A percentile compares a stretch with the other conserved stretches of the same genome.
These are phyloP conservation scores for grape (Vitis vinifera) DNA, from an alignment of 164 flowering plant genomes.

Conservation along the genomic window ASM3070453v1 NC_081817.1:21586501-21587000, in stretches of 20 bases:
- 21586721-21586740: not conserved
- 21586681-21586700: slow-evolving; percentile 38
- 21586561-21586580: not conserved
- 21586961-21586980: slow-evolving; percentile 44
- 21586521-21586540: not conserved
- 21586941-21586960: not conserved
- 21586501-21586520: not conserved
- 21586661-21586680: slow-evolving; percentile 46
- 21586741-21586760: not conserved
- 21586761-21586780: not conserved
- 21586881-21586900: not conserved
- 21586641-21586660: slow-evolving; percentile 73
- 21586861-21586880: not conserved
- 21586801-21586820: too few relatives aligned
- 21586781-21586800: not conserved
- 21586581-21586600: slow-evolving; percentile 94
- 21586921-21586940: too few relatives aligned
- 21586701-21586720: slow-evolving; percentile 35
- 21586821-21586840: too few relatives aligned
- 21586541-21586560: slow-evolving; percentile 1
- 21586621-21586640: slow-evolving; percentile 65
- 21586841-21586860: not conserved
- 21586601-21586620: slow-evolving; percentile 94
- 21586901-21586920: too few relatives aligned
- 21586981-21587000: slow-evolving; percentile 63